Base-by-base conservation (phyloP, 1,139 yeast species). In the Meyerozyma athensensis region DNA sequence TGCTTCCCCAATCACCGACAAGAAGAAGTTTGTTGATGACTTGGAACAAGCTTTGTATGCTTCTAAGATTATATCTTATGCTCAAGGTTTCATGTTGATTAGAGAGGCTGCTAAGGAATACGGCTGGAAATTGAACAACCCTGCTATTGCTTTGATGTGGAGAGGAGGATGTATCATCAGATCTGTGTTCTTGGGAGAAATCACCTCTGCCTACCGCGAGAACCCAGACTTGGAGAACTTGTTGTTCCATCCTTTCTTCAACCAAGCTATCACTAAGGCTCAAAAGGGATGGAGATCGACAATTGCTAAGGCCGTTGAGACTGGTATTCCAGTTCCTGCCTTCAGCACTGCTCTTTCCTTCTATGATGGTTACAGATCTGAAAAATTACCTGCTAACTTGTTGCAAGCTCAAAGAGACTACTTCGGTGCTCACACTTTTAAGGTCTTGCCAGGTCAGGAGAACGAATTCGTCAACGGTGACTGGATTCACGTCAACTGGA, bases 81-180 rank as follows among this genome's bases (percentile, higher is more conserved):
- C 97, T 52, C 98, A 92, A 77, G 98, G 98, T 65, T 92, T 92
- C 84, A 92, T 92, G 97, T 81, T 92, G 66, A 89, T 92, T 72
- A 86, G 94, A 67, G 96, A 92, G 70, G 98, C 98, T 54, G 97
- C 96, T 53, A 84, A 78, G 72, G 96, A 87, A 68, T 92, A 87
- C 78, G 82, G 82, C 59, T 92, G 98, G 98, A 81, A 86, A 67
- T 78, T 92, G 67, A 92, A 92, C 85, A 86, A 86, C 80, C 96
- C 97, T 52, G 92, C 95, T 47, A 92, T 92, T 58, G 98, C 97
- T 53, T 80, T 92, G 61, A 92, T 92, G 98, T 92, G 98, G 98
- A 85, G 98, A 80, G 98, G 98, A 75, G 98, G 98, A 54, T 92
- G 98, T 79, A 92, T 92, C 68, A 92, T 92, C 72, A 86, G 97